Evolutionary conservation across 2,329 filamentous ascomycete genomes (phyloP), one percentile per base, ranked within the genome.

Genomic region (Magnaporthiopsis incrustans): DNA sequence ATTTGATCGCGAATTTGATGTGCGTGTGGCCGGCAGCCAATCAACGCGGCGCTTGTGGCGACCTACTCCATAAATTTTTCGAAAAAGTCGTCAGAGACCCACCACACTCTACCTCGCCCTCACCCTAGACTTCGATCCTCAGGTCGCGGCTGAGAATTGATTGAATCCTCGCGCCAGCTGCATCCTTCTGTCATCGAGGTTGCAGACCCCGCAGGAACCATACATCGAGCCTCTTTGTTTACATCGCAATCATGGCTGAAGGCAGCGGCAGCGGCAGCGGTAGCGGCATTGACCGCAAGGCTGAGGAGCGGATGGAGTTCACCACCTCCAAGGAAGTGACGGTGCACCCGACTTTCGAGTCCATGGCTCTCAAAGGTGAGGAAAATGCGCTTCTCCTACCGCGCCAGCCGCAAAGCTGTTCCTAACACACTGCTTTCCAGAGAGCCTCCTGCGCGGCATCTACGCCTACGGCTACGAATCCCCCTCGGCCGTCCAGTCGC

Each of bases 381-480:
- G 64, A 22, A 22, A 25, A 53, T 10, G 6, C 44, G 44, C 44
- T 11, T n/a, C 10, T 53, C 8, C 44, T 11, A 11, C 44, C 38
- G 5, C 26, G 14, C 25, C 30, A 22, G 57, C 6, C 30, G 8
- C 30, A 2, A 27, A 33, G 1, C 50, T n/a, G 8, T 4, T 22
- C 12, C 61, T 62, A n/a, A 62, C 50, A 44, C 66, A 69, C 60
- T 6, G 26, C 27, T 11, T 26, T 35, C 35, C 66, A 86, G 94
- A 98, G 77, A 97, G 96, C 73, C 87, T 99, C 50, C 87, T 99
- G 69, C 93, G 95, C 69, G 95, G 95, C 68, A 94, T 99, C 75
- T 99, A 99, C 75, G 95, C 95, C 50, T 99, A 99, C 72, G 95
- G 95, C 68, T 99, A 98, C 79, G 95, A 99, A 76, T 97, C 95